Percentiles rank a stretch among this genome's conserved stretches.
phyloP scores from a whole-genome alignment of 139 green algal genomes.

The Pleodorina starrii region DNA sequence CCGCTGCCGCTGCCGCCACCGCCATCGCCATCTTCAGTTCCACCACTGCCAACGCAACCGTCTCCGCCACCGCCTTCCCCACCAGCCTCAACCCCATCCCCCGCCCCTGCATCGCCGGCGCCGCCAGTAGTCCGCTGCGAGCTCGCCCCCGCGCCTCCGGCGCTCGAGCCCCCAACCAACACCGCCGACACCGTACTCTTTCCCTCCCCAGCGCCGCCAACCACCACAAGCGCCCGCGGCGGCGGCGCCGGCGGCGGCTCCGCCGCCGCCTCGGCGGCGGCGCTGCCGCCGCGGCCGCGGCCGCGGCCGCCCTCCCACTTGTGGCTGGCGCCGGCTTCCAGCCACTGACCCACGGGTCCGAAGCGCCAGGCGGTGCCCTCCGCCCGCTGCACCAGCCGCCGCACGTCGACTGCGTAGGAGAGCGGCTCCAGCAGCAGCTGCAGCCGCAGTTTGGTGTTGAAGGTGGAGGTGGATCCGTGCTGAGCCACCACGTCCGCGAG shows the following conservation, averaged over 20 bases:
- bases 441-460: conserved; percentile 29
- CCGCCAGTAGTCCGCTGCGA: neutral
- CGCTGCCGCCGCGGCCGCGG: neutral
- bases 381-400: conserved; percentile 8
- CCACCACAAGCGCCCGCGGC: neutral
- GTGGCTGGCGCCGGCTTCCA: neutral
- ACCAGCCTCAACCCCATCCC: too few relatives aligned
- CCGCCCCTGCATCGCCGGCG: too few relatives aligned
- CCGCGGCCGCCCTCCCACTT: neutral
- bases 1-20: too few relatives aligned
- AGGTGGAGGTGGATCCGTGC: neutral
- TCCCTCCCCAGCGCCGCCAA: conserved; percentile 27
- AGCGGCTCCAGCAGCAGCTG: conserved; percentile 48
- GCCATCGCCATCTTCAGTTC: too few relatives aligned
- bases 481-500: neutral
- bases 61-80: too few relatives aligned
- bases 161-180: neutral
- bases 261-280: conserved; percentile 4
- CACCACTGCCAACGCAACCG: too few relatives aligned
- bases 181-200: conserved; percentile 30
- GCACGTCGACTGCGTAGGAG: conserved; percentile 28
- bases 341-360: neutral
- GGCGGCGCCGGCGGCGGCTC: neutral
- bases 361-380: neutral
- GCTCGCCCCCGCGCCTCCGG: neutral